Conservation (phyloP, 768 basidiomycete genomes). For the Mycena chlorophos region DNA sequence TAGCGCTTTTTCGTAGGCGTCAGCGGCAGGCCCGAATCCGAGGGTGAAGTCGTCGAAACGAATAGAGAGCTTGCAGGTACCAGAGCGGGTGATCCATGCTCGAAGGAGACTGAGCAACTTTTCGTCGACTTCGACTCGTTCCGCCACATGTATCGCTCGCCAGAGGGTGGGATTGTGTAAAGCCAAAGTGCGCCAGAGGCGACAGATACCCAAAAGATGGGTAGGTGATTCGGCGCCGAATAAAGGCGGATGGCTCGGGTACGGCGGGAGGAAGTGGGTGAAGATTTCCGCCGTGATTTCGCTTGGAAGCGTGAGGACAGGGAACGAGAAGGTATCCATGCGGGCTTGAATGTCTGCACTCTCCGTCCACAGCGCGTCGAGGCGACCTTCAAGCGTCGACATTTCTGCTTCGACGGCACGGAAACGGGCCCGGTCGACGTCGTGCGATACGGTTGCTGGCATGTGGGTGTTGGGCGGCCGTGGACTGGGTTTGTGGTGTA, state of each 20-base stretch:
- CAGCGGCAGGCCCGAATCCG: background rate
- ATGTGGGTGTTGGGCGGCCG: too few species aligned
- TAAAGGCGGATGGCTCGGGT: background rate
- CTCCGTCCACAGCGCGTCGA: background rate
- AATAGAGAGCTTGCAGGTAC: background rate
- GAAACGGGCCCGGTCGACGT: background rate
- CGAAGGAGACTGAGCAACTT: background rate
- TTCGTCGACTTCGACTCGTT: background rate
- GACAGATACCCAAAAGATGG: background rate
- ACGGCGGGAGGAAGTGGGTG: background rate
- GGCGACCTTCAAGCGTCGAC: background rate
- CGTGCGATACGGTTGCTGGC: too few species aligned
- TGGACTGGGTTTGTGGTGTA: too few species aligned
- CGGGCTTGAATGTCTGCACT: background rate
- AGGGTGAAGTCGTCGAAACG: background rate
- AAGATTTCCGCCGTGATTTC: slow-evolving; percentile 6
- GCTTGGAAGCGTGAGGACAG: background rate
- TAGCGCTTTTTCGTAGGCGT: background rate
- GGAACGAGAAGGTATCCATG: background rate
- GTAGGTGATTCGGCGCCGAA: background rate
- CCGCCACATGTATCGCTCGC: background rate
- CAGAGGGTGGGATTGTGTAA: background rate
- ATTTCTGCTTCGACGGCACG: background rate
- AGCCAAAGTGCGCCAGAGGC: background rate
- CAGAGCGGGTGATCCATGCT: background rate